Base-by-base conservation (phyloP, 495 filamentous ascomycete species). In the Tuber indicum region DNA sequence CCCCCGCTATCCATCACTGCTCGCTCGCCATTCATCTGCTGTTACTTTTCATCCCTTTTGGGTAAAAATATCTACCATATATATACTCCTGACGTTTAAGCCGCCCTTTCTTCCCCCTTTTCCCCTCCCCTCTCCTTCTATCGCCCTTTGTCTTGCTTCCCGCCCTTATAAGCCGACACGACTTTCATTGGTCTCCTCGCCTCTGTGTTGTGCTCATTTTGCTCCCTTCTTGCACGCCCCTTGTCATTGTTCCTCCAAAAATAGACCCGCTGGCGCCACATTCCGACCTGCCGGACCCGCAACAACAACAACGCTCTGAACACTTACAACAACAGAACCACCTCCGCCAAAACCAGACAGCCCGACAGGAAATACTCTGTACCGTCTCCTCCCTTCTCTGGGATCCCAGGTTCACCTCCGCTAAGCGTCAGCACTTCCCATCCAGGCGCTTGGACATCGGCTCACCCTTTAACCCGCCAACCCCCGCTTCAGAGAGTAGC, bases 311-410 rank as follows among this genome's bases (percentile, higher is more conserved):
- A 32, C 75, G 66, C 72, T 76, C 77, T 73, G 78, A 77, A 72
- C 72, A 76, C 46, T 66, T 52, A n/a, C 75, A 78, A 7, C 76
- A 78, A 41, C 76, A 45, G 21, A 47, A 81, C 49, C 78, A 80
- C 36, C 71, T 52, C 46, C 74, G 47, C 45, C 78, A 42, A 0
- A 52, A 41, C 19, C 74, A 58, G 23, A 62, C 23, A 46, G 36
- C 66, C 36, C 46, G 43, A 14, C 70, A 80, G 26, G 73, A 74
- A n/a, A 75, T 71, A 47, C 58, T 74, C 46, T 77, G 70, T 23
- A 87, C 87, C 3, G 84, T 84, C n/a, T 83, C 84, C 46, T 83
- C 80, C 39, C 75, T 87, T 44, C 84, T 88, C 19, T 88, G 87
- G 83, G 84, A 87, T 71, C 81, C 81, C 8, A 49, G 66, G 72